Conservation (phyloP, 139 green algal species). For the Chlorella sp. region DNA sequence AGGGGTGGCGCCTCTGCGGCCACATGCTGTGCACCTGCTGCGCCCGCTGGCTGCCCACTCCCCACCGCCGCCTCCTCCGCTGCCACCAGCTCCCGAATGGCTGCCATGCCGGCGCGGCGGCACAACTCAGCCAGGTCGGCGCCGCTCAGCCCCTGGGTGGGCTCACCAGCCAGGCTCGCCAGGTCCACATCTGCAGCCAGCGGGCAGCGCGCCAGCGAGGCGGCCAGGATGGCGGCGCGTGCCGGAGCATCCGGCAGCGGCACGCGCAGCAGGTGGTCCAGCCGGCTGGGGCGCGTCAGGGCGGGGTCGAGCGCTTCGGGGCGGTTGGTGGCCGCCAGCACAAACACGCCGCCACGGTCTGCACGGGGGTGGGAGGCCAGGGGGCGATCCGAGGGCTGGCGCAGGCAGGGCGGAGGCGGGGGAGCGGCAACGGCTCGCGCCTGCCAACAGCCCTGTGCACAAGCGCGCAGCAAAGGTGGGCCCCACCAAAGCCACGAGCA, state of each 20-base stretch:
- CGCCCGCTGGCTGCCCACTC: not conserved
- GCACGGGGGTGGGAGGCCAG: not conserved
- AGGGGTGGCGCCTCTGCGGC: not conserved
- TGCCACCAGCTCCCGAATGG: constrained; percentile 21
- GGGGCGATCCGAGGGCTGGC: not conserved
- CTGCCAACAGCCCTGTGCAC: not conserved
- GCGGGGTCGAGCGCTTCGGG: constrained; percentile 77
- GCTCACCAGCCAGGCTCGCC: constrained; percentile 7
- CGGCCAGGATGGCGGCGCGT: constrained; percentile 41
- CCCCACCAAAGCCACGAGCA: no score
- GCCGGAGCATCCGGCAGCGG: constrained; percentile 47
- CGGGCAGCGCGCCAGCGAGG: constrained; percentile 28
- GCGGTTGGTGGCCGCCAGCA: constrained; percentile 80
- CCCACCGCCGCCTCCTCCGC: not conserved
- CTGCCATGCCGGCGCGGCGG: constrained; percentile 18
- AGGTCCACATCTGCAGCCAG: constrained; percentile 39
- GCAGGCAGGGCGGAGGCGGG: not conserved
- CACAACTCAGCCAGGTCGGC: constrained; percentile 55
- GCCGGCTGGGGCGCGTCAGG: constrained; percentile 71
- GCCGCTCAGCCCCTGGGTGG: constrained; percentile 41
- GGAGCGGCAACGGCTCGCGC: not conserved
- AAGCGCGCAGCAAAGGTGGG: no score
- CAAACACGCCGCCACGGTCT: constrained; percentile 53
- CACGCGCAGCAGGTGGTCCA: constrained; percentile 68
- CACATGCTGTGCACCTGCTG: not conserved